A percentile compares a stretch with the other conserved stretches of the same genome.
Conservation (phyloP, 2,329 filamentous ascomycete genomes). For the Myriosclerotinia curreyana region DNA sequence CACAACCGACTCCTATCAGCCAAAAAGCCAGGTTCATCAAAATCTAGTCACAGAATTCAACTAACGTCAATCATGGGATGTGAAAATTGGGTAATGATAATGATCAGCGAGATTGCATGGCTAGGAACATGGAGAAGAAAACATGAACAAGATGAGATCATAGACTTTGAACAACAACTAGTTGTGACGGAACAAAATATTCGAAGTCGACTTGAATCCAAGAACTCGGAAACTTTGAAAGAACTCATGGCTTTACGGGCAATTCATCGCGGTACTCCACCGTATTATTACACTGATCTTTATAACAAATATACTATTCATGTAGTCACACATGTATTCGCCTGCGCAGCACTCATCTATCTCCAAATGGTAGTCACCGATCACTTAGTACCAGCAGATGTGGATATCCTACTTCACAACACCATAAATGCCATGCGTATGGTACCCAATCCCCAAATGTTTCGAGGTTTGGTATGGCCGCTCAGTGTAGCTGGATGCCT, state of each 20-base stretch:
- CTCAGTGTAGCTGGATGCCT: constrained; percentile 30
- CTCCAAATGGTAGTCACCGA: constrained; percentile 23
- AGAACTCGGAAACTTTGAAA: constrained; percentile 2
- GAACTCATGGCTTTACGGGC: constrained; percentile 6
- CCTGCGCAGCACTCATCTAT: constrained; percentile 27
- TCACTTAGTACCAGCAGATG: neutral
- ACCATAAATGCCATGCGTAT: constrained; percentile 24
- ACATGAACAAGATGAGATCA: constrained; percentile 44
- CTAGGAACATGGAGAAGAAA: constrained; percentile 56
- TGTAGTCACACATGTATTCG: constrained; percentile 27
- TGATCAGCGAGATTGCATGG: constrained; percentile 50
- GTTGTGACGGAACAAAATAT: constrained; percentile 8
- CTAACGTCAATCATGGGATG: constrained; percentile 53
- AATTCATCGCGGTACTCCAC: neutral
- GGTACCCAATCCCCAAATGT: constrained; percentile 24
- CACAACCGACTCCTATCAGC: constrained; percentile 17
- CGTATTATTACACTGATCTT: constrained; percentile 1
- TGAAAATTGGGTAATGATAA: constrained; percentile 54
- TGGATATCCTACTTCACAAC: constrained; percentile 17
- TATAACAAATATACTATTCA: constrained; percentile 20
- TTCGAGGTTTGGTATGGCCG: constrained; percentile 28
- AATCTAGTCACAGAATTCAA: constrained; percentile 37
- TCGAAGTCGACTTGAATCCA: neutral
- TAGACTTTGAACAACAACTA: constrained; percentile 6
- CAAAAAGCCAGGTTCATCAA: neutral